Conservation (phyloP, 768 basidiomycete species). For the Lyophyllum atratum region DNA sequence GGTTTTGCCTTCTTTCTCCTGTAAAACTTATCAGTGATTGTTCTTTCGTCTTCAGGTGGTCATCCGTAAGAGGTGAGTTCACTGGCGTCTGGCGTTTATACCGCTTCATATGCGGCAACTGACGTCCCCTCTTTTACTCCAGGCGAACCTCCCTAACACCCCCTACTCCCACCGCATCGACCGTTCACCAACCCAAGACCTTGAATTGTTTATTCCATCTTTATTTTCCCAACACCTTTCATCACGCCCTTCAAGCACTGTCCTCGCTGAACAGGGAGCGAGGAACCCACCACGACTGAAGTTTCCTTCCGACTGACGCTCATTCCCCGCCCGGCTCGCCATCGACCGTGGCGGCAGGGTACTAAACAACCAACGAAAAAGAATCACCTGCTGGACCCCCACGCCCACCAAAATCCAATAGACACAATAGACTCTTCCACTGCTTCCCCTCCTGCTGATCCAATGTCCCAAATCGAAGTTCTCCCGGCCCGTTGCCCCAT, state of each 20-base stretch:
- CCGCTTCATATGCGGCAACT: constrained; percentile 9
- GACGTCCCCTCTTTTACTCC: constrained; percentile 20
- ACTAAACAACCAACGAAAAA: constrained; percentile 1
- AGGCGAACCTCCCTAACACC: constrained; percentile 85
- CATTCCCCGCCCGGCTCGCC: constrained; percentile 63
- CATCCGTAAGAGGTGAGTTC: constrained; percentile 70
- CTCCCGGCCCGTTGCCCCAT: constrained; percentile 38
- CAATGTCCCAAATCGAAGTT: constrained; percentile 63
- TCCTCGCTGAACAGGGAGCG: constrained; percentile 75
- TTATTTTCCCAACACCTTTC: constrained; percentile 19
- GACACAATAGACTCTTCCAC: constrained; percentile 26
- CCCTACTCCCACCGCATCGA: constrained; percentile 18
- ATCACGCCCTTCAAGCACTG: constrained; percentile 48
- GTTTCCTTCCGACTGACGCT: constrained; percentile 51
- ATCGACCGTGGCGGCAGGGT: constrained; percentile 66
- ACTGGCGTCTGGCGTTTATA: neutral
- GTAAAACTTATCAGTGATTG: constrained; percentile 17
- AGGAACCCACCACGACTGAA: constrained; percentile 66
- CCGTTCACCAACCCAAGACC: constrained; percentile 9
- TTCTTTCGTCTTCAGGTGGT: constrained; percentile 56
- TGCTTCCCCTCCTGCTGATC: constrained; percentile 23
- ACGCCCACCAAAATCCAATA: constrained; percentile 23
- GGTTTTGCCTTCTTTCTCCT: constrained; percentile 14
- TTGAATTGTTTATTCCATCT: constrained; percentile 13
- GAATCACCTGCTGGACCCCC: constrained; percentile 8